Evolutionary conservation across 1,284 basidiomycete genomes (phyloP), one percentile per base, ranked within the genome.

Genomic region (Psilocybe mexicana): DNA sequence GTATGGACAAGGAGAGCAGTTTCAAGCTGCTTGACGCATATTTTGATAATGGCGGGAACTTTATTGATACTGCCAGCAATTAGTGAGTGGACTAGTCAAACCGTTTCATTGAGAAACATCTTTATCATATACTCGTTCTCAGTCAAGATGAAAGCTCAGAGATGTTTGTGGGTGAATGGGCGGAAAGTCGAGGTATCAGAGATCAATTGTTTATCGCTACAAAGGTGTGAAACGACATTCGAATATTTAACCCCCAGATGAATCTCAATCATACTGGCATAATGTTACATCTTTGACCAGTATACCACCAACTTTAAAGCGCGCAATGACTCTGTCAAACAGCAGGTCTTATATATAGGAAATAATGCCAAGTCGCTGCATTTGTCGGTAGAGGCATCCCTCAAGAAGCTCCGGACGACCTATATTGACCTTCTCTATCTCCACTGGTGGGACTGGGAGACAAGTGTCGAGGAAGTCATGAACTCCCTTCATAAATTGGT

Each of bases 391-490:
- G 71, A 74, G 28, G 76, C 65, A 2, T 81, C 79, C 33, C 72
- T 86, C 55, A 79, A 81, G 68, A 85, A 84, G 63, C 75, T 86
- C 3, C 75, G 82, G 33, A 86, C 85, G 7, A 63, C 69, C 35
- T 87, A 84, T 60, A 76, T 83, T 64, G 81, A 83, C 60, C 73
- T 81, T 6, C 65, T 80, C n/a, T 85, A 84, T 67, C 64, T 83
- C 8, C 82, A 84, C 66, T 81, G 76, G 74, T 81, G 79, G 78
- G 79, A 83, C 66, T 82, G 63, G 53, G 72, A 76, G 7, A 82
- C 82, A 10, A 75, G 73, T 38, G 69, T 85, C 52, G 79, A 81
- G 62, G 84, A 85, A 65, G 72, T 85, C 24, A 84, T 85, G 83
- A 70, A 76, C 52, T 68, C 72, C 1, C 72, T 83, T 0, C 77